A percentile compares a stretch with the other conserved stretches of the same genome.
Conservation (phyloP, 2,329 filamentous ascomycete genomes). For the Trichoderma afroharzianum region DNA sequence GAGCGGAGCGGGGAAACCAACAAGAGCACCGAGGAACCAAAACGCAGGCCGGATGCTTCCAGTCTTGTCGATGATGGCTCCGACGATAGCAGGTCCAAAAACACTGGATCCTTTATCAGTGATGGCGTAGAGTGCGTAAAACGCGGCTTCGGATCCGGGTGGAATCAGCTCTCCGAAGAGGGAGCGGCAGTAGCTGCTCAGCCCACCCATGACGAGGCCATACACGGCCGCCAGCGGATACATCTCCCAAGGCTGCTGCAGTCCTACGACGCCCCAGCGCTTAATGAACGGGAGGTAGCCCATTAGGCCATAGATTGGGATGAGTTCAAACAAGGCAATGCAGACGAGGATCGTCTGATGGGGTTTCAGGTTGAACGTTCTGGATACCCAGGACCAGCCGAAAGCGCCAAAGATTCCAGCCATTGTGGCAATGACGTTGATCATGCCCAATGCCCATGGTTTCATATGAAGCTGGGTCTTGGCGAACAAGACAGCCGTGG, state of each 20-base stretch:
- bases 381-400: slow-evolving; percentile 78
- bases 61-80: slow-evolving; percentile 80
- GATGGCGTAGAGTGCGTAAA: slow-evolving; percentile 94
- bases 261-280: slow-evolving; percentile 69
- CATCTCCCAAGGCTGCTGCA: slow-evolving; percentile 98
- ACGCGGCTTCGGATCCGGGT: slow-evolving; percentile 89
- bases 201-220: slow-evolving; percentile 87
- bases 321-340: slow-evolving; percentile 84
- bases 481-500: slow-evolving; percentile 91
- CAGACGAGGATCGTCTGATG: slow-evolving; percentile 90
- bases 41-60: slow-evolving; percentile 84
- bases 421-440: slow-evolving; percentile 86
- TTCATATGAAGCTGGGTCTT: slow-evolving; percentile 92
- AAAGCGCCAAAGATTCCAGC: slow-evolving; percentile 85
- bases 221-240: slow-evolving; percentile 88
- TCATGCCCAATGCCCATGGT: slow-evolving; percentile 80
- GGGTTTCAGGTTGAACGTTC: slow-evolving; percentile 64
- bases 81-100: slow-evolving; percentile 92
- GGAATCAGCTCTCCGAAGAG: slow-evolving; percentile 93
- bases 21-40: slow-evolving; percentile 82
- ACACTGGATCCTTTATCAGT: slow-evolving; percentile 95
- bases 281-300: slow-evolving; percentile 81
- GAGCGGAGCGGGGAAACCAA: slow-evolving; percentile 78
- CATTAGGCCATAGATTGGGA: slow-evolving; percentile 85
- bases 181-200: slow-evolving; percentile 87